These are phyloP conservation scores for Salix suchowensis DNA, from an alignment of 345 rosid species.

Conservation along the genomic window DNA sequence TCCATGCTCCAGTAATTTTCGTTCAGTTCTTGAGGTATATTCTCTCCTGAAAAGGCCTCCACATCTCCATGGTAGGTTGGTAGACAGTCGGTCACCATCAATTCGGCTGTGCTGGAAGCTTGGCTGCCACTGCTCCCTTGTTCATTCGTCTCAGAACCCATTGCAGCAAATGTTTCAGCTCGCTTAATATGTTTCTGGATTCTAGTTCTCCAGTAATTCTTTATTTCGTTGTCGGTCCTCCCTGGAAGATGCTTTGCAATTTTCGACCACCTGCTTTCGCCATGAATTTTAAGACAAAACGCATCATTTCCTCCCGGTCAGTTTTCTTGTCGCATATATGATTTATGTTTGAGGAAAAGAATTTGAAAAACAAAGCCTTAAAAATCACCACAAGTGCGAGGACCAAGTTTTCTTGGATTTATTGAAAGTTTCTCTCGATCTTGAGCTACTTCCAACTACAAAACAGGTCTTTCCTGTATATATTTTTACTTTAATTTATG, in stretches of 20 bases:
- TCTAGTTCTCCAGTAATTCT: constrained; percentile 93
- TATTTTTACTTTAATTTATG: no score
- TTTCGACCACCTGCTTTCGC: constrained; percentile 68
- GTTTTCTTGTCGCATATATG: neutral
- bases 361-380: neutral
- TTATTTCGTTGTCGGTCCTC: constrained; percentile 96
- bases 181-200: constrained; percentile 87
- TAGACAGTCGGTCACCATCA: constrained; percentile 48
- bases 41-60: constrained; percentile 16
- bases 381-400: neutral
- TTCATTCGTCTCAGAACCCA: constrained; percentile 37
- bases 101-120: constrained; percentile 11
- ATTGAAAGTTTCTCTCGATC: no score
- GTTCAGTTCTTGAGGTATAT: constrained; percentile 31
- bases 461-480: no score
- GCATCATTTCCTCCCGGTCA: neutral
- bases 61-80: constrained; percentile 29
- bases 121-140: constrained; percentile 43
- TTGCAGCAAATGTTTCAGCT: constrained; percentile 38
- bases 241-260: constrained; percentile 97
- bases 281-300: neutral
- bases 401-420: no score
- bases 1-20: constrained; percentile 80
- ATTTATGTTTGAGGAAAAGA: neutral
- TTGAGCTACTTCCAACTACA: no score